Conservation (phyloP, 1,284 basidiomycete genomes). For the Trametes versicolor region DNA sequence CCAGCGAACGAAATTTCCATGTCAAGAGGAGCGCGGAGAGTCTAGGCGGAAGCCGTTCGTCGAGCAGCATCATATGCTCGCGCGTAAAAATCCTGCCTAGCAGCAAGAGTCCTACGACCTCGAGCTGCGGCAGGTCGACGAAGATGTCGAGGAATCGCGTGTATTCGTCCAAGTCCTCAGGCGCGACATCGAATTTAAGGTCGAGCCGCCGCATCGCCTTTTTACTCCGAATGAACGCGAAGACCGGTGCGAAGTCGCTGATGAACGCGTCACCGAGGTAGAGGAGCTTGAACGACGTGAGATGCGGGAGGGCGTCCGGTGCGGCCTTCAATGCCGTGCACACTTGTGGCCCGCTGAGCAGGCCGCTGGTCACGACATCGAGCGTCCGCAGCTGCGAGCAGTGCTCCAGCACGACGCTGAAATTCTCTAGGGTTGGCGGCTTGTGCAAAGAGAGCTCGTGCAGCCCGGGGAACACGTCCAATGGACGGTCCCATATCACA, state of each 20-base stretch:
- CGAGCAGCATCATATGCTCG: background rate
- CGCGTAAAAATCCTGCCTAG: background rate
- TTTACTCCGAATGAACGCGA: constrained; percentile 14
- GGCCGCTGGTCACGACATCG: background rate
- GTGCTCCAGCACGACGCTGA: constrained; percentile 17
- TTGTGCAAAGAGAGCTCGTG: constrained; percentile 16
- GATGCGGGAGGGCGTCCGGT: constrained; percentile 15
- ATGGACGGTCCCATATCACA: constrained; percentile 4
- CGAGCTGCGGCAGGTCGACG: constrained; percentile 8
- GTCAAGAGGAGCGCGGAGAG: constrained; percentile 16
- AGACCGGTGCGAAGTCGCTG: background rate
- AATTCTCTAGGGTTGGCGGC: background rate
- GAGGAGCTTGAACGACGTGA: constrained; percentile 25
- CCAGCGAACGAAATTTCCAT: background rate
- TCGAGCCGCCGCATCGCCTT: constrained; percentile 19
- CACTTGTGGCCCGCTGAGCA: background rate
- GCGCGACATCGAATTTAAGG: constrained; percentile 4
- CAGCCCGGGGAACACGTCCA: constrained; percentile 8
- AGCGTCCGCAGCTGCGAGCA: constrained; percentile 18
- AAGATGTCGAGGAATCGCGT: background rate
- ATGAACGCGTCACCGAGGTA: background rate
- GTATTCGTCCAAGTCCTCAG: background rate
- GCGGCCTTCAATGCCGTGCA: constrained; percentile 1
- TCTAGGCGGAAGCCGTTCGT: background rate
- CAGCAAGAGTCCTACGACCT: constrained; percentile 17